These are phyloP conservation scores for Adansonia digitata DNA, from an alignment of 345 rosid genomes.

Conservation along the genomic window DNA sequence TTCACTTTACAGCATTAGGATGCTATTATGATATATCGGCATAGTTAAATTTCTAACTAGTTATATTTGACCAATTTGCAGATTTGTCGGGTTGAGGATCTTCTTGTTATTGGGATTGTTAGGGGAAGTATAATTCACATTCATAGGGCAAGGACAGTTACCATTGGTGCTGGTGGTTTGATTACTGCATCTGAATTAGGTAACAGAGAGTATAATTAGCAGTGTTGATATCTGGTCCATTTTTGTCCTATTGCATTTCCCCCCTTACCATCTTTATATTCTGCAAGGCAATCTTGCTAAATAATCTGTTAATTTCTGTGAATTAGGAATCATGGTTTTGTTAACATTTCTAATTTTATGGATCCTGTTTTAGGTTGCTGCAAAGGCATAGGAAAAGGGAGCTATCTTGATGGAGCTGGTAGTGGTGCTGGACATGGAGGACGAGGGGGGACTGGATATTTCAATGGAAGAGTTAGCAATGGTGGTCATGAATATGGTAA, in stretches of 20 bases:
- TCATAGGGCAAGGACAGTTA: constrained; percentile 80
- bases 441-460: constrained; percentile 85
- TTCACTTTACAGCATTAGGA: neutral
- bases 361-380: constrained; percentile 67
- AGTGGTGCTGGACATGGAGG: constrained; percentile 99
- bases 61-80: constrained; percentile 24
- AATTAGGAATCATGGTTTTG: neutral
- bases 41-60: neutral
- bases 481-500: constrained; percentile 82
- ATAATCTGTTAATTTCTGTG: constrained; percentile 9
- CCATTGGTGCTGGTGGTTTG: constrained; percentile 59
- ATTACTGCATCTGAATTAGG: constrained; percentile 87
- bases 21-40: neutral
- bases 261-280: constrained; percentile 9
- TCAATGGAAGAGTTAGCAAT: constrained; percentile 65
- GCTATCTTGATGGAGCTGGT: constrained; percentile 81
- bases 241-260: constrained; percentile 1
- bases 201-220: constrained; percentile 24
- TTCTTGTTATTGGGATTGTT: constrained; percentile 75
- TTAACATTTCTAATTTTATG: constrained; percentile 18
- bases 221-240: constrained; percentile 8
- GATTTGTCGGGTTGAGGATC: constrained; percentile 96
- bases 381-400: constrained; percentile 82
- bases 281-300: constrained; percentile 15
- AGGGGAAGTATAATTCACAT: constrained; percentile 92